Evolutionary conservation across 2,329 filamentous ascomycete species (phyloP).

Genomic region (Hymenoscyphus repandus): DNA sequence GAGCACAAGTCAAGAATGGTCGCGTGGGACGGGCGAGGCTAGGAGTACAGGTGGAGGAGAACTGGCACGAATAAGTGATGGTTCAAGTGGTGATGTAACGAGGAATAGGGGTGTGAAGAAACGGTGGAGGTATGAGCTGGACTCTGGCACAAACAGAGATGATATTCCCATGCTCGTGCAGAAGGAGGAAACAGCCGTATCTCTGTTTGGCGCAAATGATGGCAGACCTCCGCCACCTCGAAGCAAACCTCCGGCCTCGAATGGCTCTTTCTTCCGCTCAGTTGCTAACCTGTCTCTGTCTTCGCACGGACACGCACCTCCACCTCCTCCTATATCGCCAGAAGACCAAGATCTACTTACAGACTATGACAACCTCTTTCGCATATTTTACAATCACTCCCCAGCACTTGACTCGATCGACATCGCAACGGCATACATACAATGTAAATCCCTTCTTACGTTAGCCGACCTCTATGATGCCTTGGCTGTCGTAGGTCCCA

Average conservation of each 20-base stretch:
- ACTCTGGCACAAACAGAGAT: constrained; percentile 64
- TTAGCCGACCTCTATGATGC: constrained; percentile 96
- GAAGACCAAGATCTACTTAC: constrained; percentile 72
- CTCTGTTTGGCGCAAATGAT: constrained; percentile 50
- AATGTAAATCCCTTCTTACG: constrained; percentile 84
- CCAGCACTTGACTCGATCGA: constrained; percentile 78
- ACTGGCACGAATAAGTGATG: constrained; percentile 49
- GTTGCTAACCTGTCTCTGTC: constrained; percentile 69
- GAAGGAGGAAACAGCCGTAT: constrained; percentile 51
- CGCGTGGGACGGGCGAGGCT: constrained; percentile 30
- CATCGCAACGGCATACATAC: constrained; percentile 86
- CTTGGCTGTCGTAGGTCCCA: constrained; percentile 76
- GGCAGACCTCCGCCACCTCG: constrained; percentile 45
- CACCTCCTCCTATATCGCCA: constrained; percentile 43
- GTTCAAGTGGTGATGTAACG: constrained; percentile 35
- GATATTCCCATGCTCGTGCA: constrained; percentile 88
- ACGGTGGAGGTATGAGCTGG: constrained; percentile 84
- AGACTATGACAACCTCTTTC: constrained; percentile 93
- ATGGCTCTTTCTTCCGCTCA: constrained; percentile 75
- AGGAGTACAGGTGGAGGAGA: constrained; percentile 27
- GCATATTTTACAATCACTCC: constrained; percentile 91
- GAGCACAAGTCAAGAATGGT: constrained; percentile 76
- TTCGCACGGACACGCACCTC: constrained; percentile 42
- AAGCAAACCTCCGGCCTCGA: constrained; percentile 57
- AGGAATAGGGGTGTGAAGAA: constrained; percentile 32